Evolutionary conservation across 169 alveolate species (phyloP), one percentile per base, ranked within the genome.

Genomic region (Plasmodium coatneyi): DNA sequence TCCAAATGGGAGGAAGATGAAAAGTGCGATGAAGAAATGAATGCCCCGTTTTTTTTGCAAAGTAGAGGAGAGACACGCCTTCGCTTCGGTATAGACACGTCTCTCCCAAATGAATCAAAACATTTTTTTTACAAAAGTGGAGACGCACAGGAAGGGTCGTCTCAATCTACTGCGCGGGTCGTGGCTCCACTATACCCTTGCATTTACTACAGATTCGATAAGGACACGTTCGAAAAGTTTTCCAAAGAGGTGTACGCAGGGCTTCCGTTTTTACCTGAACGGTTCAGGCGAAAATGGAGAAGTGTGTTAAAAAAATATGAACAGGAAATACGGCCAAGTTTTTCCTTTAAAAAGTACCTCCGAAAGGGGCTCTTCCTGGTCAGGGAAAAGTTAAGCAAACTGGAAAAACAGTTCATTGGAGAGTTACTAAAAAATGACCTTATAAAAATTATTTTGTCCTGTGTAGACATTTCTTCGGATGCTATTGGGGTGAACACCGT

Each of bases 141-240:
- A 4, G 92, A 71, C 5, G 6, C 12, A 39, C 54, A 70, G 9
- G 34, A 16, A 52, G 60, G 22, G 25, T 16, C 25, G 22, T 49
- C 25, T 49, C 9, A 79, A 60, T 46, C 14, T 30, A 34, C 54
- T 25, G 60, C 39, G 22, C 9, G 4, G n/a, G 46, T 32, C 28
- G 22, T 16, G 14, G 5, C 41, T 5, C 70, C 81, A 79, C 52
- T 89, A 46, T 66, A 89, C 52, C 94, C 94, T 1, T 89, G 94
- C 46, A 89, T 89, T 30, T 89, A 89, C 71, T 89, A 89, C 66
- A 89, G 71, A 41, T 89, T 79, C 71, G 76, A 89, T 41, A 41
- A 52, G 56, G 89, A 79, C 43, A 36, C 28, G 10, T 79, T 79
- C 10, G 34, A 16, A 39, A 49, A 25, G n/a, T 79, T 89, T 89